Conservation (phyloP, 78 protist genomes). For the Dictyostelium brefeldianum region DNA sequence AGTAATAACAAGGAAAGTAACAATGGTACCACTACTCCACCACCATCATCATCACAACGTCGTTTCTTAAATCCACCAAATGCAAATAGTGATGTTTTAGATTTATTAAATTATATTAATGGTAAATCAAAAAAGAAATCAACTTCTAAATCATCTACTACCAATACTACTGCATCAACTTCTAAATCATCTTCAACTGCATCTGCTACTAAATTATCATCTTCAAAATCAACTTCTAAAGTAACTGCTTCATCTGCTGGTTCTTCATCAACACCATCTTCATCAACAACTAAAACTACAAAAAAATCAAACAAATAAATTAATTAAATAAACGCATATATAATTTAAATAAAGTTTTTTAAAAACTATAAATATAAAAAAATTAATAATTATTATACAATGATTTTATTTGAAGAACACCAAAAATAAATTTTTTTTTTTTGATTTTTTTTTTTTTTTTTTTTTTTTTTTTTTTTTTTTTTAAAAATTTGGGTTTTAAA, state of each 20-base stretch:
- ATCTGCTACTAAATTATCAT: not conserved
- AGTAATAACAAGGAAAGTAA: not conserved
- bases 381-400: not conserved
- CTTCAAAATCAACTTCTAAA: slow-evolving; percentile 25
- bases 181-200: slow-evolving; percentile 24
- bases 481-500: not conserved
- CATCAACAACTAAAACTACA: not conserved
- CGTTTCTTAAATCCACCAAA: not conserved
- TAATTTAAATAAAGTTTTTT: not conserved
- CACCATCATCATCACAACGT: not conserved
- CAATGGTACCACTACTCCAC: not conserved
- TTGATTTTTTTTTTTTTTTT: slow-evolving; percentile 17
- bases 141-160: not conserved
- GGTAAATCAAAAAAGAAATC: slow-evolving; percentile 4
- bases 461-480: slow-evolving; percentile 18
- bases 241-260: slow-evolving; percentile 7
- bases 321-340: not conserved
- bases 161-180: not conserved
- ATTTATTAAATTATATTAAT: slow-evolving; percentile 34
- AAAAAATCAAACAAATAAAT: not conserved
- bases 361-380: not conserved
- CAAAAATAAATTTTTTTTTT: not conserved
- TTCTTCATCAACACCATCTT: not conserved
- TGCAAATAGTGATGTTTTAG: slow-evolving; percentile 10
- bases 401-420: not conserved